phyloP scores from a whole-genome alignment of 1,284 basidiomycete species.

The Fistulinella cinereoalba region DNA sequence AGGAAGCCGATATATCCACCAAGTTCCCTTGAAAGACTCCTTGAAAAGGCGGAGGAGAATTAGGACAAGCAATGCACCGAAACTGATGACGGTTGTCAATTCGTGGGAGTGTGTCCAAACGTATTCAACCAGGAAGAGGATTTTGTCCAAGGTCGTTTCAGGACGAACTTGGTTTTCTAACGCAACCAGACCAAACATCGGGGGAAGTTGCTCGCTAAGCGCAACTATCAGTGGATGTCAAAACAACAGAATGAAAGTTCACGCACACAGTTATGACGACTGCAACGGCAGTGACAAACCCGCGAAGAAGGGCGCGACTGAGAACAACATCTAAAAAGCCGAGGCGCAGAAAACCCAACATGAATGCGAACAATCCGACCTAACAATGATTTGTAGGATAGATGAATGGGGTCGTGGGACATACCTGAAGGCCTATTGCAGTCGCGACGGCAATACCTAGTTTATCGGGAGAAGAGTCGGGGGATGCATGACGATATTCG shows the following conservation, averaged over 20 bases:
- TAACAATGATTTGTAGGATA: slow-evolving; percentile 28
- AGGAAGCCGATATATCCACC: slow-evolving; percentile 76
- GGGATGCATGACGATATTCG: slow-evolving; percentile 59
- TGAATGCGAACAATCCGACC: slow-evolving; percentile 85
- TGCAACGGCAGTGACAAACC: slow-evolving; percentile 82
- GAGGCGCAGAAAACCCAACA: slow-evolving; percentile 83
- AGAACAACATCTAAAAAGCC: slow-evolving; percentile 95
- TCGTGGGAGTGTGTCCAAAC: slow-evolving; percentile 55
- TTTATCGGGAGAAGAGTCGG: slow-evolving; percentile 46
- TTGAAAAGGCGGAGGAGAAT: slow-evolving; percentile 61
- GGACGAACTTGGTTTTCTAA: slow-evolving; percentile 57
- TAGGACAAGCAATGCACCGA: slow-evolving; percentile 61
- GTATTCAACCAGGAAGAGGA: slow-evolving; percentile 72
- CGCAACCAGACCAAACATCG: slow-evolving; percentile 72
- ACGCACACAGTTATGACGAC: slow-evolving; percentile 71
- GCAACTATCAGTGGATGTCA: slow-evolving; percentile 4
- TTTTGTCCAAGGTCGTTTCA: slow-evolving; percentile 71
- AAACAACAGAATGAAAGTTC: neutral
- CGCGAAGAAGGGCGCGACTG: slow-evolving; percentile 83
- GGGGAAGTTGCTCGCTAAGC: slow-evolving; percentile 74
- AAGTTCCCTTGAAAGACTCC: slow-evolving; percentile 44
- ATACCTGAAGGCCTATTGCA: slow-evolving; percentile 80
- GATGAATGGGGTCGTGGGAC: slow-evolving; percentile 10
- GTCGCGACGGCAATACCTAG: slow-evolving; percentile 67
- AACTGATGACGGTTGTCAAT: slow-evolving; percentile 72